Evolutionary conservation across 306 rosid species (phyloP).

Genomic region (Senna siamea): DNA sequence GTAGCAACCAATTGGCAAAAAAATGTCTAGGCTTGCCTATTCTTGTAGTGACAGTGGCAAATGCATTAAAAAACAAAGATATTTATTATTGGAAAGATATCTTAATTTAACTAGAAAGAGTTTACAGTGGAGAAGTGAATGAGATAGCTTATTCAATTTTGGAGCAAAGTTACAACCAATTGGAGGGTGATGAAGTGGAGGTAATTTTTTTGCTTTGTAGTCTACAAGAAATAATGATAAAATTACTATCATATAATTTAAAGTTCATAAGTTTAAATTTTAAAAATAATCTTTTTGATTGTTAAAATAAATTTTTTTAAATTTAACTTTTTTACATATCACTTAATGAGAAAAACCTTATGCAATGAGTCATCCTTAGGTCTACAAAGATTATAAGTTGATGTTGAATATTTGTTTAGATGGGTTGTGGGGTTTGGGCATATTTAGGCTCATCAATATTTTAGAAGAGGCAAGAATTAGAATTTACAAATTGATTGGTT

Average conservation of each 20-base stretch:
- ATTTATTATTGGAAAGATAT: background rate
- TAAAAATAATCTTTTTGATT: no score
- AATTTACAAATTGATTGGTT: background rate
- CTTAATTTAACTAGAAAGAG: background rate
- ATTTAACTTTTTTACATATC: no score
- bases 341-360: no score
- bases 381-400: background rate
- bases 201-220: background rate
- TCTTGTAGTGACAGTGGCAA: background rate
- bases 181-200: background rate
- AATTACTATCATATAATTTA: no score
- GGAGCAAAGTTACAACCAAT: background rate
- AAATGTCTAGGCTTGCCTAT: background rate
- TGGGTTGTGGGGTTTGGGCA: background rate
- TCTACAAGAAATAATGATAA: no score
- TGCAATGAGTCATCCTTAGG: no score
- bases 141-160: background rate
- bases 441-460: background rate
- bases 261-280: no score
- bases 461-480: background rate
- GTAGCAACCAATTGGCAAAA: background rate
- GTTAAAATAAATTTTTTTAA: no score
- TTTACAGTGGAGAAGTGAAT: background rate
- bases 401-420: background rate
- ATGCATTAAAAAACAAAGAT: background rate